These are phyloP conservation scores for Davidsoniella virescens DNA, from an alignment of 2,329 filamentous ascomycete species.

Conservation along the genomic window DNA sequence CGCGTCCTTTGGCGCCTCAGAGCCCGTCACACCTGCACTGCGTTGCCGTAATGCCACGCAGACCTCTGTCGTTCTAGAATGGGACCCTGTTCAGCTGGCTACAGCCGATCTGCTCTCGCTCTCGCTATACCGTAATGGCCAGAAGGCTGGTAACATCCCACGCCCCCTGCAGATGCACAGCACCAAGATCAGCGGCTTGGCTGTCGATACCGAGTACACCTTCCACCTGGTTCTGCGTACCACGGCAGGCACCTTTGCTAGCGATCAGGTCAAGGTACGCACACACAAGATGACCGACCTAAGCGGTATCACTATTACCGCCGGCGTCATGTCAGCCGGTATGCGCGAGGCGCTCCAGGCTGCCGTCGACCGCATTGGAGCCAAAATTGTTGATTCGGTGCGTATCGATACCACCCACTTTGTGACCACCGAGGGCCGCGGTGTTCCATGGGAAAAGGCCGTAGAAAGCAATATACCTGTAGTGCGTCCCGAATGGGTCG, in stretches of 20 bases:
- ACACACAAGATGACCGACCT: constrained; percentile 99
- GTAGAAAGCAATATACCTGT: constrained; percentile 97
- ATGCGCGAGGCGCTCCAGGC: constrained; percentile 55
- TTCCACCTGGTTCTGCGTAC: constrained; percentile 89
- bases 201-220: constrained; percentile 90
- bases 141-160: constrained; percentile 91
- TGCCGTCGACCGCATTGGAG: constrained; percentile 77
- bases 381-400: constrained; percentile 76
- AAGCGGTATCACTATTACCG: constrained; percentile 85
- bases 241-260: constrained; percentile 71
- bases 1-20: constrained; percentile 64
- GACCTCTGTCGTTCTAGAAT: constrained; percentile 95
- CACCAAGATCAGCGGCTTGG: constrained; percentile 91
- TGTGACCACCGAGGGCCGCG: constrained; percentile 84
- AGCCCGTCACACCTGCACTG: constrained; percentile 61
- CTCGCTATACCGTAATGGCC: constrained; percentile 85
- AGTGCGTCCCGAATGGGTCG: constrained; percentile 90
- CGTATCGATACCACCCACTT: constrained; percentile 98
- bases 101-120: constrained; percentile 83
- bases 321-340: constrained; percentile 63
- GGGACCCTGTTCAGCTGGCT: constrained; percentile 86
- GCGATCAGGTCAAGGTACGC: constrained; percentile 67
- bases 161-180: constrained; percentile 72
- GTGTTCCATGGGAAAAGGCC: constrained; percentile 86
- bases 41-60: constrained; percentile 95